Evolutionary conservation across 192 early-diverging fungal species (phyloP).

Genomic region (Oehlia diaphana): DNA sequence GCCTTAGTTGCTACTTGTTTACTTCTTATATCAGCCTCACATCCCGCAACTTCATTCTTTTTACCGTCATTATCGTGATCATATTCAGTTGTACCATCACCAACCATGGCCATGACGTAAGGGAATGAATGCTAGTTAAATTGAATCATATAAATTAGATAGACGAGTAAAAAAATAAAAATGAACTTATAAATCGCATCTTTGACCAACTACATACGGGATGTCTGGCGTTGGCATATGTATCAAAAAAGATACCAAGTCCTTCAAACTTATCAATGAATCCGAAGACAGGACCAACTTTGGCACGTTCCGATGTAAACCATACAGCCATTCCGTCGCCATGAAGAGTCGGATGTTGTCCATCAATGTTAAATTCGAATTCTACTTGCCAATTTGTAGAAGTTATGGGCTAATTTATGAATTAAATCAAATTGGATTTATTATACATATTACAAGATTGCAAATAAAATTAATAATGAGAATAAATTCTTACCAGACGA

Average conservation of each 20-base stretch:
- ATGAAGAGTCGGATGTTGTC: slow-evolving; percentile 70
- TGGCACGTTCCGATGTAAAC: slow-evolving; percentile 74
- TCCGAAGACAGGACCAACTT: slow-evolving; percentile 86
- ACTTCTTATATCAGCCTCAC: slow-evolving; percentile 79
- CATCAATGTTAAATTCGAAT: slow-evolving; percentile 89
- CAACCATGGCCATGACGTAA: slow-evolving; percentile 89
- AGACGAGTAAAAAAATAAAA: neutral
- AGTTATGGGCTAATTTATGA: slow-evolving; percentile 55
- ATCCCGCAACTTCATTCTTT: slow-evolving; percentile 62
- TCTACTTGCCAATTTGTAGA: slow-evolving; percentile 78
- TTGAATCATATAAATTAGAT: neutral
- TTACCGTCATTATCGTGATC: slow-evolving; percentile 84
- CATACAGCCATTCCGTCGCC: slow-evolving; percentile 99
- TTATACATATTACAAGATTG: slow-evolving; percentile 15
- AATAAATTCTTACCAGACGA: slow-evolving; percentile 46
- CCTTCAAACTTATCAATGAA: slow-evolving; percentile 85
- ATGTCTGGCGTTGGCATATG: slow-evolving; percentile 80
- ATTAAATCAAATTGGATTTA: slow-evolving; percentile 16
- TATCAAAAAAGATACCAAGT: slow-evolving; percentile 96
- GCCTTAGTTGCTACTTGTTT: slow-evolving; percentile 60
- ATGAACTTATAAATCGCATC: neutral
- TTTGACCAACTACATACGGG: slow-evolving; percentile 37
- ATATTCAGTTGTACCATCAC: slow-evolving; percentile 87
- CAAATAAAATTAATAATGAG: neutral
- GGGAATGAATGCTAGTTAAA: slow-evolving; percentile 68